Conservation (phyloP, 2,329 filamentous ascomycete genomes). For the Dactylellina leptospora region DNA sequence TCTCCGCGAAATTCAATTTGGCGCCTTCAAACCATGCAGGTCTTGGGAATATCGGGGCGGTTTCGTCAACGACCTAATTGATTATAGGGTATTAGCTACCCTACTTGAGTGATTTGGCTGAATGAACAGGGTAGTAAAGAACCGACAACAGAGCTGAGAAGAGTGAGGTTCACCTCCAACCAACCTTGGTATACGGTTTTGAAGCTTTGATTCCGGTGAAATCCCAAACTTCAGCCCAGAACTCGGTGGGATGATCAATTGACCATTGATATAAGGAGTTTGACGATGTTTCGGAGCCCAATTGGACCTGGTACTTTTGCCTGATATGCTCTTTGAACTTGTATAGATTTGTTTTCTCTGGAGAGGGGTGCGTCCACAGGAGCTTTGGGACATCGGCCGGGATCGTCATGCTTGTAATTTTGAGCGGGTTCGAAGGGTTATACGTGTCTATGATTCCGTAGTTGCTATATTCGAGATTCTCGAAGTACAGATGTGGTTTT, state of each 20-base stretch:
- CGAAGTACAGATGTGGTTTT: too few relatives aligned
- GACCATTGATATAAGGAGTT: conserved; percentile 86
- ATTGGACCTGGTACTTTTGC: conserved; percentile 67
- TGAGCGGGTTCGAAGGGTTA: not conserved
- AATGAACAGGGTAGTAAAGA: too few relatives aligned
- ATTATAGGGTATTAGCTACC: too few relatives aligned
- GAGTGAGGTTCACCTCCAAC: conserved; percentile 56
- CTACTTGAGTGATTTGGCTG: too few relatives aligned
- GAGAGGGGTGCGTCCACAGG: conserved; percentile 56
- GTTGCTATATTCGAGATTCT: too few relatives aligned
- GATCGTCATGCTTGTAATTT: conserved; percentile 37
- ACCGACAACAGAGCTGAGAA: too few relatives aligned
- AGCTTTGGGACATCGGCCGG: conserved; percentile 29
- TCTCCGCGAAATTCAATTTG: conserved; percentile 91
- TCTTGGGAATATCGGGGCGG: conserved; percentile 81
- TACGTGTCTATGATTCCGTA: too few relatives aligned
- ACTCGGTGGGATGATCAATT: conserved; percentile 74
- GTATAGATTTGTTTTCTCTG: conserved; percentile 54
- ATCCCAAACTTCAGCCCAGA: conserved; percentile 88
- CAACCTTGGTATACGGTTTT: conserved; percentile 69
- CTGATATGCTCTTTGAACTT: conserved; percentile 56
- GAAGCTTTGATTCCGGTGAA: conserved; percentile 80
- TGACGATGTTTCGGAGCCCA: conserved; percentile 69
- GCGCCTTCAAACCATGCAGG: conserved; percentile 84
- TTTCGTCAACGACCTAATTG: conserved; percentile 72